Evolutionary conservation across 345 rosid species (phyloP), one percentile per base, ranked within the genome.

Genomic region (Pistacia atlantica): DNA sequence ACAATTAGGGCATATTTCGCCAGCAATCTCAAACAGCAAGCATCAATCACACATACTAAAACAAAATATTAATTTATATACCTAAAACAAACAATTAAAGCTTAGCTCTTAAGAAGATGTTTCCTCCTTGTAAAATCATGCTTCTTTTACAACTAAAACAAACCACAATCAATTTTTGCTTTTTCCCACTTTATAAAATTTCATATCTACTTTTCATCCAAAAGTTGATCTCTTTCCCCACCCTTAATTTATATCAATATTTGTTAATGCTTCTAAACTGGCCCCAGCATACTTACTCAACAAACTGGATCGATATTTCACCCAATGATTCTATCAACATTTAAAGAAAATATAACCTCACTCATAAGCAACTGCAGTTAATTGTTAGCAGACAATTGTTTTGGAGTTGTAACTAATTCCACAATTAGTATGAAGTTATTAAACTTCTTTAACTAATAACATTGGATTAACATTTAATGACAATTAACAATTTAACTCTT

Each of bases 61-160:
- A 22, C 25, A 22, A 22, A 25, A 0, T 1, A 25, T n/a, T n/a
- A n/a, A n/a, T n/a, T n/a, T 67, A 72, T 64, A 79, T 75, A 75
- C 76, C 73, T 5, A 49, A 45, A 28, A 55, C 75, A 69, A 25
- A 25, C 25, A 25, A 63, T 60, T 52, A 33, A 31, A 56, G 12
- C 49, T 49, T 65, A 18, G 11, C 51, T 77, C 17, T 17, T 37
- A 4, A 42, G 11, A 76, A 67, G 73, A 46, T 49, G 65, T n/a
- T 28, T 77, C 70, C 57, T 62, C 31, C 5, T 65, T 14, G 12
- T 20, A 8, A 49, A 51, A 66, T 11, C 46, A 48, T 37, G 31
- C 72, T 5, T 56, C 70, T 35, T 65, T 3, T 52, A 67, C 18
- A 75, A 78, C 83, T 75, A 72, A 69, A 78, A 48, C 58, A 72